Evolutionary conservation across 2,329 filamentous ascomycete species (phyloP).

Genomic region (Aspergillus japonicus): DNA sequence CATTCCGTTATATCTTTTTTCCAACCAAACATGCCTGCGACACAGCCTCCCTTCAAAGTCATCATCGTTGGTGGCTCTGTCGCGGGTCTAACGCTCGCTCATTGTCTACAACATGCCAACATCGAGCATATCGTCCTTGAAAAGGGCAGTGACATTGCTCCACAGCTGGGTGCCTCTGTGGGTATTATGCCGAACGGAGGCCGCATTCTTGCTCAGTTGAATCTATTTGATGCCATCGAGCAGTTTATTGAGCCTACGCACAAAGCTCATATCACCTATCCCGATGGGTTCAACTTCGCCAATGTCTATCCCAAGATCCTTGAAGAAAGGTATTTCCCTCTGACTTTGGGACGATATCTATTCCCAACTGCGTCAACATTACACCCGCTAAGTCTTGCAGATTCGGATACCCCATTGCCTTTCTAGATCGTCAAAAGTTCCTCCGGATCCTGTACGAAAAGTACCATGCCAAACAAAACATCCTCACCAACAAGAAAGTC

Average conservation of each 20-base stretch:
- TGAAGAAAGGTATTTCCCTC: constrained; percentile 7
- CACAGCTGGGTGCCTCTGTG: constrained; percentile 19
- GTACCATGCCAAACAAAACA: constrained; percentile 32
- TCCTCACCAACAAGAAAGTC: constrained; percentile 28
- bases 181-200: constrained; percentile 22
- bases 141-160: constrained; percentile 13
- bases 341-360: not conserved
- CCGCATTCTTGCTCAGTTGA: constrained; percentile 20
- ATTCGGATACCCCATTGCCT: constrained; percentile 21
- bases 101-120: constrained; percentile 44
- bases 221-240: constrained; percentile 14
- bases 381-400: not conserved
- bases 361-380: not conserved
- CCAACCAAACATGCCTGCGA: not conserved
- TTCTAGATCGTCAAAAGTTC: constrained; percentile 20
- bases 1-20: not conserved
- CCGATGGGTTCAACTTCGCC: constrained; percentile 12
- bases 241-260: constrained; percentile 17
- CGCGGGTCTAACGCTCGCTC: constrained; percentile 49
- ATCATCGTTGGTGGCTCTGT: constrained; percentile 53
- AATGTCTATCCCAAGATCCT: constrained; percentile 12
- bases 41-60: constrained; percentile 23
- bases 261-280: constrained; percentile 9
- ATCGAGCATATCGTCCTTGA: constrained; percentile 51
- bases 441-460: constrained; percentile 24